A percentile compares a stretch with the other conserved stretches of the same genome.
Evolutionary conservation across 1,284 basidiomycete genomes (phyloP).

Genomic region (Moniliella sp.): DNA sequence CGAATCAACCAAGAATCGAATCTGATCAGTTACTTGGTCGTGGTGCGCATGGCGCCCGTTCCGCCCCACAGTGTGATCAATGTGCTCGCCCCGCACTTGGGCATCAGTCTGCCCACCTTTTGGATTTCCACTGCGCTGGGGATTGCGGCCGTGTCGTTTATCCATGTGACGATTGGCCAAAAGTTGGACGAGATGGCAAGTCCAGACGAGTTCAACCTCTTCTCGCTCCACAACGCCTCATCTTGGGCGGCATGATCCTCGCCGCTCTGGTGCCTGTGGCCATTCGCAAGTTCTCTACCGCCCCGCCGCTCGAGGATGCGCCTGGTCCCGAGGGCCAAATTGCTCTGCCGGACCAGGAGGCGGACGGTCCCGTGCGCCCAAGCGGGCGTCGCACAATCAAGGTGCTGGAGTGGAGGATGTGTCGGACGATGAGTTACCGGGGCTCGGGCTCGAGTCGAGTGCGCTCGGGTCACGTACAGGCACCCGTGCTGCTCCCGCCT

Average conservation of each 20-base stretch:
- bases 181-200: constrained; percentile 76
- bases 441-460: no score
- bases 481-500: no score
- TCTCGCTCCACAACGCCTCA: constrained; percentile 70
- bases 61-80: constrained; percentile 61
- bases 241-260: constrained; percentile 58
- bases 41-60: constrained; percentile 57
- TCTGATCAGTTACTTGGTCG: constrained; percentile 67
- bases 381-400: no score
- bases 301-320: no score
- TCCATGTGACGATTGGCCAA: constrained; percentile 83
- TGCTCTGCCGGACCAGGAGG: no score
- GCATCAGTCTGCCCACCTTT: constrained; percentile 61
- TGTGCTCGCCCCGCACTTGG: constrained; percentile 73
- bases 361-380: no score
- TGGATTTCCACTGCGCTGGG: constrained; percentile 78
- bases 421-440: no score
- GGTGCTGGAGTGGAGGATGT: no score
- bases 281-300: no score
- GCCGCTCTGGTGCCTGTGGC: constrained; percentile 84
- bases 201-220: constrained; percentile 69
- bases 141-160: constrained; percentile 70
- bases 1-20: constrained; percentile 51
- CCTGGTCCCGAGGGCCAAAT: no score
- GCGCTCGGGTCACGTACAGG: no score